These are phyloP conservation scores for Pulveroboletus ravenelii DNA, from an alignment of 768 basidiomycete genomes.

Conservation along the genomic window DNA sequence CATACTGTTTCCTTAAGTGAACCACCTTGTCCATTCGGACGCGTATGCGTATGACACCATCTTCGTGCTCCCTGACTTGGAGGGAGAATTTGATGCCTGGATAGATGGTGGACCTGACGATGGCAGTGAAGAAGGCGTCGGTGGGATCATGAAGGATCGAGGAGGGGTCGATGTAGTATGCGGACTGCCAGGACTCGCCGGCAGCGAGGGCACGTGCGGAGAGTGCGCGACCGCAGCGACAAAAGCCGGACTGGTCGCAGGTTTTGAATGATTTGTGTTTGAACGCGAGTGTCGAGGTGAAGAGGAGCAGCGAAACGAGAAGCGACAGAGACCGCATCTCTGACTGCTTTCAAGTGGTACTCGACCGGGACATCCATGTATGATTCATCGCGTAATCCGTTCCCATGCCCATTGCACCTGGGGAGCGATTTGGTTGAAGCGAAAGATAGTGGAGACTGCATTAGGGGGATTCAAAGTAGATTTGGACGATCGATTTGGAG, in stretches of 20 bases:
- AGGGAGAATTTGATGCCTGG: constrained; percentile 79
- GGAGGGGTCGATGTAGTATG: constrained; percentile 74
- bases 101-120: constrained; percentile 77
- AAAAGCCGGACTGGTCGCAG: constrained; percentile 93
- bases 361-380: neutral
- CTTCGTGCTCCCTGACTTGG: constrained; percentile 77
- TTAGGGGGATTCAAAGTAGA: too few species aligned
- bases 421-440: too few species aligned
- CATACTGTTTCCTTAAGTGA: constrained; percentile 77
- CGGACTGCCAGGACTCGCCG: constrained; percentile 67
- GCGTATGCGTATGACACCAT: constrained; percentile 88
- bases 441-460: too few species aligned
- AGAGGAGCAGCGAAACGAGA: constrained; percentile 32
- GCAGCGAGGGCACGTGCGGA: constrained; percentile 64
- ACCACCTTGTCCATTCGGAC: constrained; percentile 88
- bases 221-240: constrained; percentile 84
- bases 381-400: too few species aligned
- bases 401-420: constrained; percentile 13
- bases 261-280: constrained; percentile 90
- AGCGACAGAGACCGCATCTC: constrained; percentile 19
- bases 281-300: constrained; percentile 46
- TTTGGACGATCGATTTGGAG: too few species aligned
- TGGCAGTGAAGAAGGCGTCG: constrained; percentile 64
- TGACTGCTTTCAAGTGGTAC: neutral
- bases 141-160: constrained; percentile 44